Percentiles rank a stretch among this genome's conserved stretches.
These are phyloP conservation scores for Malus fusca DNA, from an alignment of 306 rosid species.

Conservation along the genomic window DNA sequence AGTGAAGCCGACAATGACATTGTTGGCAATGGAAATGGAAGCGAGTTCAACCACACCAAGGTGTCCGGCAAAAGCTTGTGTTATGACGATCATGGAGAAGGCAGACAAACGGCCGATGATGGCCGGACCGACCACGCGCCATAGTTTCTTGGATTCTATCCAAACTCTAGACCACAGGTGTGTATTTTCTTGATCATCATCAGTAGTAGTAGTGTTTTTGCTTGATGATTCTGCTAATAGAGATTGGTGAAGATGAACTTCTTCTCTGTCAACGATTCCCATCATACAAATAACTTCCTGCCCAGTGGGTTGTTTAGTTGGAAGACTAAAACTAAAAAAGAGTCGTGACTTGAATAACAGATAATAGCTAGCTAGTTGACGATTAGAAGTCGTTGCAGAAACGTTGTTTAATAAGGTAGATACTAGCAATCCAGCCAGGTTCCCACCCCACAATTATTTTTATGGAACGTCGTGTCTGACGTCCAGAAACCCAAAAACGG, in stretches of 20 bases:
- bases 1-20: conserved; percentile 6
- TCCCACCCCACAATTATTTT: too few species aligned
- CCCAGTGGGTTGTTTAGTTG: too few species aligned
- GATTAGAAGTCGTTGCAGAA: too few species aligned
- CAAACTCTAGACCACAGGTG: conserved; percentile 1
- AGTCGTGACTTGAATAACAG: too few species aligned
- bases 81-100: conserved; percentile 10
- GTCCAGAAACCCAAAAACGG: too few species aligned
- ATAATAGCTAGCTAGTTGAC: too few species aligned
- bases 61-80: conserved; percentile 17
- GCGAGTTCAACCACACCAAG: conserved; percentile 17
- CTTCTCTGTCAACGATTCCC: neutral
- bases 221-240: neutral
- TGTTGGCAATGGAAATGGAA: conserved; percentile 9
- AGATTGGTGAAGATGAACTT: too few species aligned
- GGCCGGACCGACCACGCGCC: conserved; percentile 13
- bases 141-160: conserved; percentile 17
- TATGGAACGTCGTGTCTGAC: too few species aligned
- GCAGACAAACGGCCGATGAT: neutral
- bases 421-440: too few species aligned
- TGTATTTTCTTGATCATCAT: neutral
- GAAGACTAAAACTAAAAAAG: too few species aligned
- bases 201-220: neutral
- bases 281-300: neutral
- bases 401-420: too few species aligned